phyloP scores from a whole-genome alignment of 1,139 yeast genomes.

The Geotrichum fermentans region DNA sequence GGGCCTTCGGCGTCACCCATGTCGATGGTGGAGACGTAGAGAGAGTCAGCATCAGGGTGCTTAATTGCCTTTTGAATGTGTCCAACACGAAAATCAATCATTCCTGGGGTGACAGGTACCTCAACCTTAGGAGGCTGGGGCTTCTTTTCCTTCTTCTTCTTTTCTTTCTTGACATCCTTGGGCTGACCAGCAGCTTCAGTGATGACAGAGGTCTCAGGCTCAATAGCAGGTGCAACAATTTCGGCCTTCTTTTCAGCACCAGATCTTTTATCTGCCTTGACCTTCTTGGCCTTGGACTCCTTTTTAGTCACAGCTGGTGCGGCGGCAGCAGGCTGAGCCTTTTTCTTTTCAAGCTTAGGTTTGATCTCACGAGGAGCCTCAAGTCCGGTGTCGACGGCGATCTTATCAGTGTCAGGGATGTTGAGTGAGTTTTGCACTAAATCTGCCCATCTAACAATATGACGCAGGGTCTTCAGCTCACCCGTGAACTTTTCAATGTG shows the following conservation, averaged over 20 bases:
- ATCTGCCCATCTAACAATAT: slow-evolving; percentile 87
- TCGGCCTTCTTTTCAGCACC: slow-evolving; percentile 16
- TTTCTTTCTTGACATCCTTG: slow-evolving; percentile 46
- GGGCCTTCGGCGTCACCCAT: slow-evolving; percentile 96
- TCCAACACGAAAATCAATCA: slow-evolving; percentile 92
- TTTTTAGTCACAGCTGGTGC: no score
- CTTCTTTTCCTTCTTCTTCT: slow-evolving; percentile 51
- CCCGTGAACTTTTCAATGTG: slow-evolving; percentile 56
- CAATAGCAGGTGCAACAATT: slow-evolving; percentile 21
- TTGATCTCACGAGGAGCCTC: no score
- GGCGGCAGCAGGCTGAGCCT: slow-evolving; percentile 24
- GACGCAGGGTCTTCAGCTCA: slow-evolving; percentile 59
- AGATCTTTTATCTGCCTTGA: slow-evolving; percentile 28
- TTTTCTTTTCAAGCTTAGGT: slow-evolving; percentile 49
- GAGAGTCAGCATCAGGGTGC: slow-evolving; percentile 96
- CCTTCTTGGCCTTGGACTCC: no score
- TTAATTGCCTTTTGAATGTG: slow-evolving; percentile 92
- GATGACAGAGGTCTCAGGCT: slow-evolving; percentile 23
- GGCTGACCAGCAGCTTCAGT: slow-evolving; percentile 35
- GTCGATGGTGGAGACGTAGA: slow-evolving; percentile 93
- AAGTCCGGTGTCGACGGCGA: slow-evolving; percentile 54
- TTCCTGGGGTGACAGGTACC: slow-evolving; percentile 67
- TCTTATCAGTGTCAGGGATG: slow-evolving; percentile 50
- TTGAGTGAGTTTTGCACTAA: slow-evolving; percentile 62
- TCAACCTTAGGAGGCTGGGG: slow-evolving; percentile 48